Base-by-base conservation (phyloP, 805 yeast species). In the Teunomyces barrocoloradensis region DNA sequence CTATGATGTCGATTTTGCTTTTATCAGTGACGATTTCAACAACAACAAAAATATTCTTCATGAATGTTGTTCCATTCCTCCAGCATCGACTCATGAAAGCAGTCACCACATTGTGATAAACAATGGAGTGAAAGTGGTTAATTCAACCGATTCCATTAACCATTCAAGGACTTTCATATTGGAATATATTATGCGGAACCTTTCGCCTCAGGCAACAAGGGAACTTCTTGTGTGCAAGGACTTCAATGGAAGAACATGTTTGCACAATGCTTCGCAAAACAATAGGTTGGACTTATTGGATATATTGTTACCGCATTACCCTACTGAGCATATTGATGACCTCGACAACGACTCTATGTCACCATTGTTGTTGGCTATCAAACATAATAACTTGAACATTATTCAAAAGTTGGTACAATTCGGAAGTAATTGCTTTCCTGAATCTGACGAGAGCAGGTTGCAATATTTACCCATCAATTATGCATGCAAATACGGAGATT, bases 401-500 rank as follows among this genome's bases (percentile, higher is more conserved):
- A 63, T 71, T 13, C 55, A 61, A 27, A 60, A 58, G 43, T 62
- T 73, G 35, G 61, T 70, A 10, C 57, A 63, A 36, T 52, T 56
- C 44, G 75, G 75, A 4, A 56, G 71, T 46, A 66, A 63, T 45
- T 64, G 70, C 36, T 66, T 57, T 42, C 76, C 77, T 5, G 78
- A 75, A 51, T 69, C 75, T 36, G 81, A 77, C 45, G 72, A 68
- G 36, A 64, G 71, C 12, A 78, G 74, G 50, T 82, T 85, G 34
- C 85, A 81, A 50, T 88, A 89, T 60, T 68, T 84, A 42, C 89
- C 92, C 0, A 74, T 94, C 41, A 89, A 88, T 59, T 81, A 87
- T 60, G 97, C 98, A 1, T 94, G 98, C 66, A 85, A 86, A 58
- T 79, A 80, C 50, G 97, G 97, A 11, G 82, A 88, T 57, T 79